Evolutionary conservation across 768 basidiomycete species (phyloP).

Genomic region (Candolleomyces aberdarensis): DNA sequence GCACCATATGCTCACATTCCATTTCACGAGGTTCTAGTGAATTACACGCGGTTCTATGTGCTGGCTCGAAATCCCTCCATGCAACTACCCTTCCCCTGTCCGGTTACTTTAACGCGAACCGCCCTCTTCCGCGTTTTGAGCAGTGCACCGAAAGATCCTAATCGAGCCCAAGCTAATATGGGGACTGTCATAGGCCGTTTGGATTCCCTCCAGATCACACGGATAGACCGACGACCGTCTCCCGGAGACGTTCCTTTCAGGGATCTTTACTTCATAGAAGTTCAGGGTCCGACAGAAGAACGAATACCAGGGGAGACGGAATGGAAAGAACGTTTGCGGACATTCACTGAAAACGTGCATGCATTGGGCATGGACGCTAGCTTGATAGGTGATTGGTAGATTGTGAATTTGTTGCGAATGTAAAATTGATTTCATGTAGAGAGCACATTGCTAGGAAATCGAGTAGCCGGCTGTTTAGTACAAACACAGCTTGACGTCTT

Average conservation of each 20-base stretch:
- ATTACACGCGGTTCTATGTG: conserved; percentile 70
- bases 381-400: conserved; percentile 50
- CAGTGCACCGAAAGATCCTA: conserved; percentile 6
- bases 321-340: conserved; percentile 34
- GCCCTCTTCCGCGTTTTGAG: conserved; percentile 31
- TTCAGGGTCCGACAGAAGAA: conserved; percentile 24
- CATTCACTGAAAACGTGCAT: conserved; percentile 30
- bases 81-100: conserved; percentile 14
- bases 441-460: too few species aligned
- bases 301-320: conserved; percentile 1
- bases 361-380: conserved; percentile 31
- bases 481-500: too few species aligned
- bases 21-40: conserved; percentile 35
- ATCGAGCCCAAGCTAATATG: conserved; percentile 17
- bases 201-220: conserved; percentile 36
- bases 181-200: conserved; percentile 31
- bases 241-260: conserved; percentile 43
- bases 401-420: not conserved
- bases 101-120: conserved; percentile 14
- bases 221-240: conserved; percentile 67
- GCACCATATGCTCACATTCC: too few species aligned
- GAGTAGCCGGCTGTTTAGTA: too few species aligned
- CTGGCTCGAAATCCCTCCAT: conserved; percentile 36
- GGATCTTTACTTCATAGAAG: conserved; percentile 65
- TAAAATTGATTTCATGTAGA: not conserved